Base-by-base conservation (phyloP, 2,329 filamentous ascomycete species). In the Blastomyces percursus region DNA sequence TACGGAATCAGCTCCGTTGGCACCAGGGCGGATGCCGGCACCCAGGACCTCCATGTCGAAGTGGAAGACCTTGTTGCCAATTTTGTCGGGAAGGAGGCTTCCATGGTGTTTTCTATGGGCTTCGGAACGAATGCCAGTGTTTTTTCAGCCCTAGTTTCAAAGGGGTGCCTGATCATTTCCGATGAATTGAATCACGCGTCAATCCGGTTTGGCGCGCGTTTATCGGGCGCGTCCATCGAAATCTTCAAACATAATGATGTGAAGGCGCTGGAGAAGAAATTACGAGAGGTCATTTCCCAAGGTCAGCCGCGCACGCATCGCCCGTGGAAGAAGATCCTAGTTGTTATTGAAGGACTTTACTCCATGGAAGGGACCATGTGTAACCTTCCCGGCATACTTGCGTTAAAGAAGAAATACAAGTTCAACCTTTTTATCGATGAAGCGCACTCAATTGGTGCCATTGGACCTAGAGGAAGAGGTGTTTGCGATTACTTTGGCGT, bases 331-430 rank as follows among this genome's bases (percentile, higher is more conserved):
- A 99, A 97, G 85, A 97, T 99, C 64, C 76, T 99, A 60, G 90
- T 99, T 54, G 92, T 93, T 46, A 90, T 99, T 46, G 94, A 99
- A 75, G 94, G 94, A 69, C 83, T 99, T 24, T 99, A 99, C 81
- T 97, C 93, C 0, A 99, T 99, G 94, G 94, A 99, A 79, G 94
- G 94, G 58, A 96, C 92, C 67, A 96, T 99, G 90, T 94, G 90
- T 77, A 94, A 99, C 74, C 84, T 99, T n/a, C 94, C 94, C 1
- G 90, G 90, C 65, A 81, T 99, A 59, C 78, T 99, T 63, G 84
- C 82, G 59, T 82, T 99, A 67, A 96, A 96, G 84, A 87, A 87
- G 74, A 91, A 90, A 76, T 99, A 99, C 85, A 97, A 96, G 80
- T 99, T 96, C 79, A 84, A 91, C 72, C 84, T 99, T 2, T 99